A percentile compares a stretch with the other conserved stretches of the same genome.
These are phyloP conservation scores for Elaeagnus macrophylla DNA, from an alignment of 306 rosid genomes.

Conservation along the genomic window DNA sequence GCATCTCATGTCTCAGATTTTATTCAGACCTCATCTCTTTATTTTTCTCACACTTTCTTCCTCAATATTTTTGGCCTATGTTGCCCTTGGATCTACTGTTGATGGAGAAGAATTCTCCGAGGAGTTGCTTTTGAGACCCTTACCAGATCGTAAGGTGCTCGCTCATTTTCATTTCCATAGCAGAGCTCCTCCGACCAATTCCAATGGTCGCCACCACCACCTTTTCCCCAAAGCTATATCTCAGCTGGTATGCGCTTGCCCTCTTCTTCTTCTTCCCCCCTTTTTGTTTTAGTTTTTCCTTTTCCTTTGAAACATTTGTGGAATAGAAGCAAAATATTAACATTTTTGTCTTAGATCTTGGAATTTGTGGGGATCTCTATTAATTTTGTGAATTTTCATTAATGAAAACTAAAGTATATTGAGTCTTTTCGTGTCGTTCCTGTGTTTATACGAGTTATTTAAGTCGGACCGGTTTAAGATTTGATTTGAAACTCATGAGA, in stretches of 20 bases:
- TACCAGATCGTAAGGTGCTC: slow-evolving; percentile 84
- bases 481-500: no score
- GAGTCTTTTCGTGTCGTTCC: no score
- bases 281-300: not conserved
- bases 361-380: slow-evolving; percentile 1
- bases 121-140: slow-evolving; percentile 75
- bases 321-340: not conserved
- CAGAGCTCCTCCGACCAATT: slow-evolving; percentile 40
- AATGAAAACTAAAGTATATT: not conserved
- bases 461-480: no score
- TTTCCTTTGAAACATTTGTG: not conserved
- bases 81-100: slow-evolving; percentile 23
- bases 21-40: slow-evolving; percentile 1
- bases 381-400: not conserved
- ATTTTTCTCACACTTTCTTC: slow-evolving; percentile 22
- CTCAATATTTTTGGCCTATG: slow-evolving; percentile 13
- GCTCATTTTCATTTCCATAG: slow-evolving; percentile 71
- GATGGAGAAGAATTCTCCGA: slow-evolving; percentile 69
- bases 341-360: not conserved
- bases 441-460: no score
- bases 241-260: slow-evolving; percentile 52
- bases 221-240: slow-evolving; percentile 88
- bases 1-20: slow-evolving; percentile 29
- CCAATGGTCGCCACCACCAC: slow-evolving; percentile 71
- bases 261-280: not conserved